Percentiles rank a stretch among this genome's conserved stretches.
phyloP scores from a whole-genome alignment of 2,329 filamentous ascomycete species.

The Annulohypoxylon truncatum region DNA sequence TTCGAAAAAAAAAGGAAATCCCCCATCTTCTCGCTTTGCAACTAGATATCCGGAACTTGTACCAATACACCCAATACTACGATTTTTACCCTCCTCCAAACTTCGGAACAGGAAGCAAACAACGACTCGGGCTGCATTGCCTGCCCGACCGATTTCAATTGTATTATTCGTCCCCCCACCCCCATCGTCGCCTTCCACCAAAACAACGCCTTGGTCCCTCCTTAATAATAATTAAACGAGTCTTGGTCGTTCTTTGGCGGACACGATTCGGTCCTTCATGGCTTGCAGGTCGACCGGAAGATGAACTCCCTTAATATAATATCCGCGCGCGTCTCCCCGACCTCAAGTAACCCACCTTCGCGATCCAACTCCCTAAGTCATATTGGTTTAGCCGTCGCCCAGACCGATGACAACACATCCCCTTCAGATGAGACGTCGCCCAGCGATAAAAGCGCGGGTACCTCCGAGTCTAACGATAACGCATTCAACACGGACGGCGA shows the following conservation, averaged over 20 bases:
- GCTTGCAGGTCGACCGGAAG: conserved; percentile 66
- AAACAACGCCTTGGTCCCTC: neutral
- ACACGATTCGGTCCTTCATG: conserved; percentile 57
- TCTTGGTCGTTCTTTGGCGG: conserved; percentile 40
- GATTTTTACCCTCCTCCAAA: conserved; percentile 10
- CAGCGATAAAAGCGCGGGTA: conserved; percentile 44
- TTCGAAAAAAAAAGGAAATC: conserved; percentile 24
- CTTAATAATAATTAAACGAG: conserved; percentile 16
- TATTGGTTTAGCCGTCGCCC: conserved; percentile 59
- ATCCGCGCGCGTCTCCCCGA: conserved; percentile 80
- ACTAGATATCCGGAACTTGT: conserved; percentile 8
- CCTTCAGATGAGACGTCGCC: conserved; percentile 51
- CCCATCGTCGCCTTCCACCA: conserved; percentile 9
- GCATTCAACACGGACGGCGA: conserved; percentile 51
- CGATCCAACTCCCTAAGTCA: conserved; percentile 71
- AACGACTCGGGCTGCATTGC: conserved; percentile 28
- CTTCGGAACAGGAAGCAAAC: conserved; percentile 4
- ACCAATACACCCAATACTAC: conserved; percentile 11
- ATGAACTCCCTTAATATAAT: conserved; percentile 99
- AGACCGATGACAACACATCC: conserved; percentile 52
- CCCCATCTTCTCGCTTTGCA: conserved; percentile 15
- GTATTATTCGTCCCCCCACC: conserved; percentile 15
- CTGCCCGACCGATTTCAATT: conserved; percentile 30
- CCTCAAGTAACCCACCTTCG: conserved; percentile 66
- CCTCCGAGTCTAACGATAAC: conserved; percentile 53